Percentiles rank a stretch among this genome's conserved stretches.
Evolutionary conservation across 2,329 filamentous ascomycete genomes (phyloP).

Genomic region (Colletotrichum sidae): DNA sequence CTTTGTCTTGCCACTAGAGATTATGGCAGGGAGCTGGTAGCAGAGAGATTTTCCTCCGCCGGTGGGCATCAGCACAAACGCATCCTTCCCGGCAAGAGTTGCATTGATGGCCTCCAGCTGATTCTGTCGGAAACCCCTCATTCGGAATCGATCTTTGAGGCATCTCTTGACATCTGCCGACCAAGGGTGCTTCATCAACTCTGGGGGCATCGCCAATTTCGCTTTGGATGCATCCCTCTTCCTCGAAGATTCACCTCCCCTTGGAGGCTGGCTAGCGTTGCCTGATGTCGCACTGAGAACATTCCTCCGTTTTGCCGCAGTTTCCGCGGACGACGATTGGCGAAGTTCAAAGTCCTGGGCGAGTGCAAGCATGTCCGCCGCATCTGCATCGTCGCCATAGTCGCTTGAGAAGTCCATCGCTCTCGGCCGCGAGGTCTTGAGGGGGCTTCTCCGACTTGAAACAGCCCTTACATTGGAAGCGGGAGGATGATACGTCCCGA

Average conservation of each 20-base stretch:
- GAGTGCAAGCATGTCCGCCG: conserved; percentile 61
- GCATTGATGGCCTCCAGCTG: conserved; percentile 97
- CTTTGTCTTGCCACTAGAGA: conserved; percentile 81
- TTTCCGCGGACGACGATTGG: conserved; percentile 47
- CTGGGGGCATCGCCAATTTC: conserved; percentile 55
- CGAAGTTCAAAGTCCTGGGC: conserved; percentile 62
- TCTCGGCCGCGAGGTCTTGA: conserved; percentile 36
- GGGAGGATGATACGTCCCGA: conserved; percentile 14
- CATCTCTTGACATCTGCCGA: conserved; percentile 84
- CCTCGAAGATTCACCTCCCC: conserved; percentile 47
- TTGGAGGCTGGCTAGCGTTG: conserved; percentile 51
- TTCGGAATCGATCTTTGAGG: conserved; percentile 85
- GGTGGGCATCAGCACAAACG: conserved; percentile 97
- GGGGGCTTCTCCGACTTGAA: conserved; percentile 17
- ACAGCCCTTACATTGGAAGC: conserved; percentile 4
- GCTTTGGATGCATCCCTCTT: conserved; percentile 45
- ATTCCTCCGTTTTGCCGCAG: conserved; percentile 45
- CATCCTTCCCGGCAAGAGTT: conserved; percentile 86
- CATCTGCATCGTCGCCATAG: conserved; percentile 62
- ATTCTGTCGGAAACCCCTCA: conserved; percentile 88
- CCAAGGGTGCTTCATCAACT: conserved; percentile 79
- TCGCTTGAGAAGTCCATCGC: conserved; percentile 53
- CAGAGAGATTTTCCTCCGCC: conserved; percentile 97
- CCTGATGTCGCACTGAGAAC: conserved; percentile 62
- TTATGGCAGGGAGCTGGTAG: conserved; percentile 91